A percentile compares a stretch with the other conserved stretches of the same genome.
phyloP scores from a whole-genome alignment of 2,329 filamentous ascomycete species.

The Phaeophleospora eucalypticola region DNA sequence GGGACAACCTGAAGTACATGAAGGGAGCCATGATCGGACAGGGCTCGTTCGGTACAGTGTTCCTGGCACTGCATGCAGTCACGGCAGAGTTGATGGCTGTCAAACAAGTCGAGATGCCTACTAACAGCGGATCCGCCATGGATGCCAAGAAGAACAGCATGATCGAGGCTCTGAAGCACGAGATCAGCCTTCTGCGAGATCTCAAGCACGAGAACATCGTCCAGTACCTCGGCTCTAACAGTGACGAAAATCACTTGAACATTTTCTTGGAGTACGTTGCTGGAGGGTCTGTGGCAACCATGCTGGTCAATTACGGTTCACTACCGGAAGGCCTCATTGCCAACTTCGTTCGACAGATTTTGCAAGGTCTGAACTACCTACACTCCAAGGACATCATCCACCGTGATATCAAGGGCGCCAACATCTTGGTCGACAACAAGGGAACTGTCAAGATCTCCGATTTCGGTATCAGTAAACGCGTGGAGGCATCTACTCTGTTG shows the following conservation, averaged over 20 bases:
- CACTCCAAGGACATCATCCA: slow-evolving; percentile 96
- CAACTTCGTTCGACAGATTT: slow-evolving; percentile 94
- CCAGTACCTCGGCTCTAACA: slow-evolving; percentile 93
- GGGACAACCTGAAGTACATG: slow-evolving; percentile 99
- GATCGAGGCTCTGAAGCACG: slow-evolving; percentile 94
- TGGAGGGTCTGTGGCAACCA: slow-evolving; percentile 93
- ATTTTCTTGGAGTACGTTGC: slow-evolving; percentile 99
- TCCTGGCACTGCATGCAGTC: slow-evolving; percentile 88
- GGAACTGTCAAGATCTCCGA: slow-evolving; percentile 98
- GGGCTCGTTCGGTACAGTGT: slow-evolving; percentile 94
- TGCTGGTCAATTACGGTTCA: slow-evolving; percentile 97
- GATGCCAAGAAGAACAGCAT: slow-evolving; percentile 95
- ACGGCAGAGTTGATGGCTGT: slow-evolving; percentile 97
- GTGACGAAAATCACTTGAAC: slow-evolving; percentile 86
- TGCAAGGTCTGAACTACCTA: slow-evolving; percentile 86
- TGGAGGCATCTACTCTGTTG: slow-evolving; percentile 84
- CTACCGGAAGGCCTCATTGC: slow-evolving; percentile 88
- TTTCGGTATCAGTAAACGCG: slow-evolving; percentile 97
- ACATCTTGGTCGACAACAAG: slow-evolving; percentile 98
- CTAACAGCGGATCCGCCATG: slow-evolving; percentile 68
- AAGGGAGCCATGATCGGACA: slow-evolving; percentile 96
- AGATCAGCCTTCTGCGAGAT: slow-evolving; percentile 89
- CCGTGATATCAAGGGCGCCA: slow-evolving; percentile 97
- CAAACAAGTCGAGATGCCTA: slow-evolving; percentile 93
- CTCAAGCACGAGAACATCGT: slow-evolving; percentile 96